A percentile compares a stretch with the other conserved stretches of the same genome.
Conservation (phyloP, 225 moss, liverwort and hornwort species). For the Bryoerythrophyllum caledonicum region DNA sequence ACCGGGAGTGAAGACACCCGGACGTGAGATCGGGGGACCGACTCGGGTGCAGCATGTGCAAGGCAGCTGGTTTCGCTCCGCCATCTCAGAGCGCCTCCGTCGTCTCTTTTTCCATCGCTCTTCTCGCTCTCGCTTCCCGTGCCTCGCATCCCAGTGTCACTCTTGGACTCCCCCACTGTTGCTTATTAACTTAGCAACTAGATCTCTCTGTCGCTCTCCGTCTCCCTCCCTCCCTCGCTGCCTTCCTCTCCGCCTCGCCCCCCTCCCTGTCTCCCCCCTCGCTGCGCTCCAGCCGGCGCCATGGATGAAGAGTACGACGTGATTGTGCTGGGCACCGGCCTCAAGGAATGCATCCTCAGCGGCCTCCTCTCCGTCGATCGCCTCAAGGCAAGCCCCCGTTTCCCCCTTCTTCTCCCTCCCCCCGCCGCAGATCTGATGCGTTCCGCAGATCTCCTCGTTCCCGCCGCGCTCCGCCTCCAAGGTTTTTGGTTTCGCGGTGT, state of each 20-base stretch:
- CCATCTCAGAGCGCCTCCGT: neutral
- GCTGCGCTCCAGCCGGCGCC: neutral
- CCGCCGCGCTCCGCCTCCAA: too few relatives aligned
- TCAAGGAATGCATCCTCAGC: conserved; percentile 98
- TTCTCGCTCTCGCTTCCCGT: too few relatives aligned
- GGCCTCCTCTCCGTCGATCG: conserved; percentile 95
- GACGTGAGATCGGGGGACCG: too few relatives aligned
- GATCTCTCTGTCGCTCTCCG: too few relatives aligned
- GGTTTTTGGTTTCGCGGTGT: too few relatives aligned
- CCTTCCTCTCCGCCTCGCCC: too few relatives aligned
- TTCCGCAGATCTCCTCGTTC: neutral
- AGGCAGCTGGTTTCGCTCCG: neutral
- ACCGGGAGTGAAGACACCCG: too few relatives aligned
- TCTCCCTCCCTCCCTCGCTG: too few relatives aligned
- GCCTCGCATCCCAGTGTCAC: too few relatives aligned
- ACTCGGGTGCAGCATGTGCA: neutral
- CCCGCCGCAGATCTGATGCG: too few relatives aligned
- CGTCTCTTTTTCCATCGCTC: neutral
- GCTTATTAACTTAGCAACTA: too few relatives aligned
- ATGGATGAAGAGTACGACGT: conserved; percentile 99
- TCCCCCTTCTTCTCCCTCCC: neutral
- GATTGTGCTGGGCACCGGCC: conserved; percentile 92
- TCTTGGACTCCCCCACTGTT: neutral
- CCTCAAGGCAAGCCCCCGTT: conserved; percentile 57
- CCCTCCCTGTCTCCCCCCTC: too few relatives aligned